Evolutionary conservation across 2,329 filamentous ascomycete species (phyloP).

Genomic region (Ophiostoma sp.): DNA sequence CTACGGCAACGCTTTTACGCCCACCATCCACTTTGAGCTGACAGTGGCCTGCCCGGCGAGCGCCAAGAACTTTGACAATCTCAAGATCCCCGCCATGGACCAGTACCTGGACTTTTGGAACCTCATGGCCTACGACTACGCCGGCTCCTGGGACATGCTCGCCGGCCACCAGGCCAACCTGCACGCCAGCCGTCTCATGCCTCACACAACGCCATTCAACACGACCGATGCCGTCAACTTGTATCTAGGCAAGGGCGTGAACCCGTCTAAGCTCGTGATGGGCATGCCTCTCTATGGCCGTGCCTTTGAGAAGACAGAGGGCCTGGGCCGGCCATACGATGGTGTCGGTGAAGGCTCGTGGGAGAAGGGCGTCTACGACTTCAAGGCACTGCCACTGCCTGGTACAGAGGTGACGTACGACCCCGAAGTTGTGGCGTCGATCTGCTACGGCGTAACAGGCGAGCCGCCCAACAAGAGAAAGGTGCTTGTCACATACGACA

Average conservation of each 20-base stretch:
- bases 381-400: conserved; percentile 70
- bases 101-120: conserved; percentile 67
- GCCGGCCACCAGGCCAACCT: conserved; percentile 81
- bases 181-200: conserved; percentile 43
- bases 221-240: conserved; percentile 63
- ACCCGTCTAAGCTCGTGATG: conserved; percentile 68
- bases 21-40: conserved; percentile 54
- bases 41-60: conserved; percentile 61
- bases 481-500: conserved; percentile 81
- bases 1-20: conserved; percentile 44
- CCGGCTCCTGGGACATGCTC: conserved; percentile 69
- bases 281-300: conserved; percentile 92
- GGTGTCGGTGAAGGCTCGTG: conserved; percentile 75
- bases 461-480: conserved; percentile 32
- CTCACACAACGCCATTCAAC: conserved; percentile 69
- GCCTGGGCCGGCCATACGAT: conserved; percentile 61
- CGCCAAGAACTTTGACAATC: conserved; percentile 54
- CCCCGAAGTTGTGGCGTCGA: conserved; percentile 60
- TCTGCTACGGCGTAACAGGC: conserved; percentile 62
- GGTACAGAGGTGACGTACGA: conserved; percentile 63
- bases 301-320: conserved; percentile 72
- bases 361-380: conserved; percentile 84
- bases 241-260: conserved; percentile 62
- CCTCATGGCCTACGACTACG: conserved; percentile 84
- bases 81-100: conserved; percentile 62